Conservation (phyloP, 2,329 filamentous ascomycete species). For the Mycogone perniciosa region DNA sequence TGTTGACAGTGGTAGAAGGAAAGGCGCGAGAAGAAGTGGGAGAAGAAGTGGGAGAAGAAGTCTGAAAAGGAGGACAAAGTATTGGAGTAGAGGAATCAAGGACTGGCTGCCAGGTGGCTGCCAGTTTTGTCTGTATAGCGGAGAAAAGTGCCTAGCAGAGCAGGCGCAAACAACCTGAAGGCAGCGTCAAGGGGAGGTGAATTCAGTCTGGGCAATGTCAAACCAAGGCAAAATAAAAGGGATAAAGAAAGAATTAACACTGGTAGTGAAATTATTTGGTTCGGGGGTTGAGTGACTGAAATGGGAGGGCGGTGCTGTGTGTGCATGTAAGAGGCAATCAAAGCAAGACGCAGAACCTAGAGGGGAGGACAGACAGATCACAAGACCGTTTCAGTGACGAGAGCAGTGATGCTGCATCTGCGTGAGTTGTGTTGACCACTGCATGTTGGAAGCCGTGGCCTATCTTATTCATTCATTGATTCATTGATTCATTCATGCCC, state of each 20-base stretch:
- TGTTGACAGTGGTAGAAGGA: not conserved
- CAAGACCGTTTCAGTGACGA: not conserved
- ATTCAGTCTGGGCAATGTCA: not conserved
- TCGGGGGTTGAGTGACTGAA: no score
- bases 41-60: not conserved
- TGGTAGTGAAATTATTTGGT: no score
- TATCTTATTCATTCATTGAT: not conserved
- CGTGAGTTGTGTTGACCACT: not conserved
- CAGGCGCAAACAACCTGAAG: not conserved
- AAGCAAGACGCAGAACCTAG: not conserved
- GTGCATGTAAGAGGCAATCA: not conserved
- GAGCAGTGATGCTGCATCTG: not conserved
- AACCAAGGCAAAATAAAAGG: not conserved
- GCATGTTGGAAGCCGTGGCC: constrained; percentile 3
- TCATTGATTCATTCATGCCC: not conserved
- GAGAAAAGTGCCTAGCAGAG: not conserved
- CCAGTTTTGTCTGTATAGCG: constrained; percentile 4
- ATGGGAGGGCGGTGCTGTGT: not conserved
- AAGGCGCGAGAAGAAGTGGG: not conserved
- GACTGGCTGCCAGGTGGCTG: constrained; percentile 7
- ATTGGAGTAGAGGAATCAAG: constrained; percentile 3
- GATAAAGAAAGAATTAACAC: not conserved
- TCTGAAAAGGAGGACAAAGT: not conserved
- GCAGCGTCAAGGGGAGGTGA: not conserved
- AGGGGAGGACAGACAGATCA: not conserved